Percentiles rank a stretch among this genome's conserved stretches.
Evolutionary conservation across 2,329 filamentous ascomycete species (phyloP).

Genomic region (Diplodia sapinea): DNA sequence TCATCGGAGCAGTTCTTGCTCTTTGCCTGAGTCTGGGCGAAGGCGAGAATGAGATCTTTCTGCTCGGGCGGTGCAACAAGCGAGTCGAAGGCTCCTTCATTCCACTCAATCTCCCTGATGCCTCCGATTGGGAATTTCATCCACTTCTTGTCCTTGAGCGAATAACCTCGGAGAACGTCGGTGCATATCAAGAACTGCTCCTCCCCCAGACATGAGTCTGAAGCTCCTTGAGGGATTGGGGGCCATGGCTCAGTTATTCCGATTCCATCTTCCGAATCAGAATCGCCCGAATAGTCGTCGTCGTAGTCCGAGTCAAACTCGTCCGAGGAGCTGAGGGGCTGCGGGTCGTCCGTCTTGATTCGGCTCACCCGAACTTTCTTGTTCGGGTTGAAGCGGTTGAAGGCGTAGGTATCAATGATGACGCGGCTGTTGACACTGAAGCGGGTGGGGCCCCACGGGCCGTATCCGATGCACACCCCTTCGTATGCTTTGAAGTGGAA

Average conservation of each 20-base stretch:
- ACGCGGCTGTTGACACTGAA: conserved; percentile 48
- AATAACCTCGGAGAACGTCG: conserved; percentile 35
- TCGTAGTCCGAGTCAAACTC: conserved; percentile 14
- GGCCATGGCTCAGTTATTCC: background rate
- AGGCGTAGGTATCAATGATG: conserved; percentile 56
- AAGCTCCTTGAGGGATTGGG: background rate
- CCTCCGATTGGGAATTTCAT: conserved; percentile 32
- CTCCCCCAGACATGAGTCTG: conserved; percentile 7
- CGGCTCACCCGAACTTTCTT: conserved; percentile 27
- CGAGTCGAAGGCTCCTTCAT: conserved; percentile 40
- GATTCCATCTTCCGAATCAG: conserved; percentile 4
- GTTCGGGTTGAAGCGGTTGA: conserved; percentile 34
- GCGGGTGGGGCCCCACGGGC: conserved; percentile 32
- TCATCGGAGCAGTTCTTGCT: conserved; percentile 51
- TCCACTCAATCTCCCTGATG: conserved; percentile 42
- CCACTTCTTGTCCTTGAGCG: conserved; percentile 35
- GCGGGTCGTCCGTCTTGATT: conserved; percentile 9
- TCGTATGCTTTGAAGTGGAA: conserved; percentile 36
- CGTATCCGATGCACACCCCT: conserved; percentile 33
- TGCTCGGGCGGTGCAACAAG: conserved; percentile 41
- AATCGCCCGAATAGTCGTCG: conserved; percentile 12
- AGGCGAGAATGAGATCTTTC: conserved; percentile 44
- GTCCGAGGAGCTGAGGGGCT: background rate
- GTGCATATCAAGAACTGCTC: conserved; percentile 35
- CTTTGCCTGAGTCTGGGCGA: conserved; percentile 41